Evolutionary conservation across 805 yeast genomes (phyloP).

Genomic region (Lipomyces spencermartinsiae): DNA sequence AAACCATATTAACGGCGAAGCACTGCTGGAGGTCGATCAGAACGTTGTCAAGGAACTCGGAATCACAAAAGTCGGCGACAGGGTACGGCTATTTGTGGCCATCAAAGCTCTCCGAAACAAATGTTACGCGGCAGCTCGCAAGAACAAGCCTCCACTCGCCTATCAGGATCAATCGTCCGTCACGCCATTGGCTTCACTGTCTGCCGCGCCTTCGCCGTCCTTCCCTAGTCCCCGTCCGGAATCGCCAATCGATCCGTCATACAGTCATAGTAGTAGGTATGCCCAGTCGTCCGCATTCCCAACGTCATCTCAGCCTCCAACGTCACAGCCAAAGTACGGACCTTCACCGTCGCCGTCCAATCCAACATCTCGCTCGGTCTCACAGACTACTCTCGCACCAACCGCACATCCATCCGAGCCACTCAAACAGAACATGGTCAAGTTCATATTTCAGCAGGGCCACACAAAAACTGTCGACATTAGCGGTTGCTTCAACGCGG

Average conservation of each 20-base stretch:
- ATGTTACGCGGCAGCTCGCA: constrained; percentile 29
- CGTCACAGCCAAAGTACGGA: neutral
- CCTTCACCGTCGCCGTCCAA: neutral
- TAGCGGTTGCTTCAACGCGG: constrained; percentile 80
- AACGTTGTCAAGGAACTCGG: constrained; percentile 75
- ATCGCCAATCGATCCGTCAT: constrained; percentile 12
- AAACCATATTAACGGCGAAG: constrained; percentile 62
- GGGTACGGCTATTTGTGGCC: constrained; percentile 70
- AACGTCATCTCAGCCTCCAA: neutral
- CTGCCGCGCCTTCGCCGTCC: constrained; percentile 32
- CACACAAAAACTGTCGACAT: constrained; percentile 70
- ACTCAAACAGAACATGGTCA: constrained; percentile 48
- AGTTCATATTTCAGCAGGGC: constrained; percentile 79
- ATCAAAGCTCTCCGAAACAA: constrained; percentile 55
- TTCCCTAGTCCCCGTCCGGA: constrained; percentile 16
- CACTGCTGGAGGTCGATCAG: constrained; percentile 66
- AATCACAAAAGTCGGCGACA: constrained; percentile 78
- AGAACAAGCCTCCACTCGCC: constrained; percentile 20
- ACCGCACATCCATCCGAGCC: constrained; percentile 18
- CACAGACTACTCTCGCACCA: neutral
- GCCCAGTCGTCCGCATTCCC: constrained; percentile 7
- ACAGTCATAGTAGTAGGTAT: constrained; percentile 9
- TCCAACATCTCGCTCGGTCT: constrained; percentile 4
- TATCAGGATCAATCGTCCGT: constrained; percentile 37
- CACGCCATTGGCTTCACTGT: constrained; percentile 34